These are phyloP conservation scores for Diaporthe citriasiana DNA, from an alignment of 2,329 filamentous ascomycete genomes.

Conservation along the genomic window DNA sequence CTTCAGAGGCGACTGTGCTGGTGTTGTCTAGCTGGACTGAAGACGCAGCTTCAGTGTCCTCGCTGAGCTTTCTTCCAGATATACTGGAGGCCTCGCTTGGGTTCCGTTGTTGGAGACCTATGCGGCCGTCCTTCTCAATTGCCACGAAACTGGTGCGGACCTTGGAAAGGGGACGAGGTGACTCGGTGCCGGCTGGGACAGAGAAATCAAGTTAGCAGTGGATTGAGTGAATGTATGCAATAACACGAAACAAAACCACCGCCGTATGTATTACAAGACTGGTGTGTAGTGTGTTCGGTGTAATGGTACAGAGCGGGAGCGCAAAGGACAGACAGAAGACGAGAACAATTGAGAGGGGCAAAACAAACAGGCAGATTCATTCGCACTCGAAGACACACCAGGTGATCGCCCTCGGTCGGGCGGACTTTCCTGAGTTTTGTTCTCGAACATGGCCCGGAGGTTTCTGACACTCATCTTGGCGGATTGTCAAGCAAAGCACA, in stretches of 20 bases:
- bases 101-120: slow-evolving; percentile 63
- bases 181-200: slow-evolving; percentile 56
- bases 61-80: slow-evolving; percentile 54
- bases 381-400: slow-evolving; percentile 57
- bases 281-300: background rate
- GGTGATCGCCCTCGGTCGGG: slow-evolving; percentile 80
- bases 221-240: background rate
- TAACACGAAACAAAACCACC: background rate
- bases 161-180: slow-evolving; percentile 78
- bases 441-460: slow-evolving; percentile 85
- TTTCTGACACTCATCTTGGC: slow-evolving; percentile 78
- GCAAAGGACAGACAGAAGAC: background rate
- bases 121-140: slow-evolving; percentile 74
- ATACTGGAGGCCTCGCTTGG: slow-evolving; percentile 59
- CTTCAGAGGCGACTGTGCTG: slow-evolving; percentile 46
- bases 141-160: slow-evolving; percentile 82
- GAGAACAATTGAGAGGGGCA: slow-evolving; percentile 20
- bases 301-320: background rate
- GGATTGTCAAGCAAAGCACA: slow-evolving; percentile 45
- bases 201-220: slow-evolving; percentile 31
- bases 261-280: background rate
- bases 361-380: slow-evolving; percentile 54
- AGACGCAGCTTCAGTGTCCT: slow-evolving; percentile 56
- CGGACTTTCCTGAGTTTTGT: slow-evolving; percentile 74
- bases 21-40: slow-evolving; percentile 57